These are phyloP conservation scores for Irpex lacteus DNA, from an alignment of 1,284 basidiomycete species.

Conservation along the genomic window DNA sequence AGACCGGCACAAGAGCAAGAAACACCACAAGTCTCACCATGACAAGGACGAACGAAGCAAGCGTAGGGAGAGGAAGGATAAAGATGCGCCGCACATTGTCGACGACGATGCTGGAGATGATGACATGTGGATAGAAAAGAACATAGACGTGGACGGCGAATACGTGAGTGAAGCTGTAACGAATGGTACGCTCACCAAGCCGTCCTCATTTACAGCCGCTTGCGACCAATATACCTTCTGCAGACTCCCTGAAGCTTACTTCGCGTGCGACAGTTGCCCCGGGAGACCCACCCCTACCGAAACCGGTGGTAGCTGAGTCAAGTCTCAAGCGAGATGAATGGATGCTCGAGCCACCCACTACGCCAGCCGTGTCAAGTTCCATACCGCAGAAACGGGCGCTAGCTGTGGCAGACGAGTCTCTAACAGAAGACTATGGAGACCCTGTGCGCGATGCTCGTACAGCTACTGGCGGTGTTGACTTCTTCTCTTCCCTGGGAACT, in stretches of 20 bases:
- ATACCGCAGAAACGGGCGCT: conserved; percentile 5
- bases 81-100: conserved; percentile 46
- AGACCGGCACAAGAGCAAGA: conserved; percentile 1
- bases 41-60: conserved; percentile 22
- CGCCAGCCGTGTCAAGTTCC: conserved; percentile 23
- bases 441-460: conserved; percentile 45
- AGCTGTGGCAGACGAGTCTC: conserved; percentile 40
- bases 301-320: conserved; percentile 41
- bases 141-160: conserved; percentile 76
- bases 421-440: conserved; percentile 76
- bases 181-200: neutral
- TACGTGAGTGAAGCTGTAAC: conserved; percentile 43
- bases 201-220: conserved; percentile 43
- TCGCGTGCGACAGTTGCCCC: conserved; percentile 49
- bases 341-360: conserved; percentile 68
- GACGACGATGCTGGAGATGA: conserved; percentile 69
- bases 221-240: conserved; percentile 75
- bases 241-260: conserved; percentile 67
- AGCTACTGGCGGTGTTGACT: conserved; percentile 63
- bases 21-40: conserved; percentile 1
- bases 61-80: conserved; percentile 35
- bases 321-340: conserved; percentile 77
- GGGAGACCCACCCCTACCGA: conserved; percentile 45
- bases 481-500: conserved; percentile 83
- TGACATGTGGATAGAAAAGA: conserved; percentile 86